Base-by-base conservation (phyloP, 2,329 filamentous ascomycete species). In the Sporothrix humicola region DNA sequence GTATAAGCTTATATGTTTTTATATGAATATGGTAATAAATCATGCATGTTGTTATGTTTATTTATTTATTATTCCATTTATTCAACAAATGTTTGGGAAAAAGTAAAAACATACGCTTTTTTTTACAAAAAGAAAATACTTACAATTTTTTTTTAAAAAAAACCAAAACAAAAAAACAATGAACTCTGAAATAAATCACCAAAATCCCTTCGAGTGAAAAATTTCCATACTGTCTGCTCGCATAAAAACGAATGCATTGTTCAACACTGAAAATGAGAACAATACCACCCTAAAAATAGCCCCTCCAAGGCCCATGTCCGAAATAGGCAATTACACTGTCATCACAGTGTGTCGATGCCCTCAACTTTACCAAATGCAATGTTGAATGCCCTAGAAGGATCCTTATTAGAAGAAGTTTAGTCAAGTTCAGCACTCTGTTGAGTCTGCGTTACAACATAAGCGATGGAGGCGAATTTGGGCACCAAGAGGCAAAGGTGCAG, bases 381-480 rank as follows among this genome's bases (percentile, higher is more conserved):
- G 3, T 61, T 61, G 31, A 61, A 61, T 8, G 12, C 26, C 56
- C 10, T 17, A 7, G 12, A 59, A 13, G 13, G 13, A 13, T 37
- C 58, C n/a, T n/a, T 6, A 61, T 61, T 26, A 48, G 17, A 31
- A 68, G n/a, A 37, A 13, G 15, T 6, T 17, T 56, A 23, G 61
- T 48, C 10, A 17, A 50, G 56, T 26, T 13, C 66, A 69, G 58
- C 26, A 9, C 31, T 42, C 15, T 61, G 13, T 12, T 7, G 37
- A 1, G 1, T 4, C 10, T 23, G 56, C n/a, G 37, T 26, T 17
- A 26, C 6, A 15, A 46, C 59, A 65, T 23, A 23, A 13, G 10
- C 13, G n/a, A 17, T 65, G 59, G 59, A 46, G 59, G 37, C 59
- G n/a, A 63, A 46, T 46, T 46, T 65, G 59, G 59, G 59, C 37